A percentile compares a stretch with the other conserved stretches of the same genome.
phyloP scores from a whole-genome alignment of 805 yeast genomes.

The Saccharomycopsis babjevae region DNA sequence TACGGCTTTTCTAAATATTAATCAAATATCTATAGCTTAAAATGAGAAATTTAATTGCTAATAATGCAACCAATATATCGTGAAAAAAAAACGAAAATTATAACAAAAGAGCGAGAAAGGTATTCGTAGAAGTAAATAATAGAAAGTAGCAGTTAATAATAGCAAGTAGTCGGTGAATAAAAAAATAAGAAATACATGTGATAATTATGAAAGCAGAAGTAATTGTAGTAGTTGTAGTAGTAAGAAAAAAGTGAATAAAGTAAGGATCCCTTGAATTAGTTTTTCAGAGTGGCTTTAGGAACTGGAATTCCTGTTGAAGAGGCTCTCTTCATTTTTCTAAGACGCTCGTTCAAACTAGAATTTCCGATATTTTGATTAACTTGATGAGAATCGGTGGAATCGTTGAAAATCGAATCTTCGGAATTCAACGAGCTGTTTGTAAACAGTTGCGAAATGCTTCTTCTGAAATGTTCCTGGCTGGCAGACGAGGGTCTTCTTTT shows the following conservation, averaged over 20 bases:
- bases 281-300: background rate
- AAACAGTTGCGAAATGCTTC: background rate
- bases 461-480: background rate
- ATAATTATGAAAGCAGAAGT: background rate
- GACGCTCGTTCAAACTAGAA: background rate
- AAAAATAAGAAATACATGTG: too few species aligned
- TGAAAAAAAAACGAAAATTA: too few species aligned
- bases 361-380: background rate
- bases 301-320: background rate
- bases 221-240: background rate
- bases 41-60: too few species aligned
- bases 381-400: background rate
- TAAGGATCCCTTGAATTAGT: background rate
- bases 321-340: background rate
- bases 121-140: too few species aligned
- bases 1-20: too few species aligned
- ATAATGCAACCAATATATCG: too few species aligned
- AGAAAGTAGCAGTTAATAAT: too few species aligned
- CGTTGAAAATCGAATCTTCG: background rate
- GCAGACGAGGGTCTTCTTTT: background rate
- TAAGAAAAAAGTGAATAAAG: background rate
- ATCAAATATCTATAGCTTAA: too few species aligned
- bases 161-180: too few species aligned
- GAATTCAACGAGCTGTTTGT: background rate
- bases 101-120: too few species aligned